Conservation (phyloP, 2,329 filamentous ascomycete genomes). For the Fusarium secorum region DNA sequence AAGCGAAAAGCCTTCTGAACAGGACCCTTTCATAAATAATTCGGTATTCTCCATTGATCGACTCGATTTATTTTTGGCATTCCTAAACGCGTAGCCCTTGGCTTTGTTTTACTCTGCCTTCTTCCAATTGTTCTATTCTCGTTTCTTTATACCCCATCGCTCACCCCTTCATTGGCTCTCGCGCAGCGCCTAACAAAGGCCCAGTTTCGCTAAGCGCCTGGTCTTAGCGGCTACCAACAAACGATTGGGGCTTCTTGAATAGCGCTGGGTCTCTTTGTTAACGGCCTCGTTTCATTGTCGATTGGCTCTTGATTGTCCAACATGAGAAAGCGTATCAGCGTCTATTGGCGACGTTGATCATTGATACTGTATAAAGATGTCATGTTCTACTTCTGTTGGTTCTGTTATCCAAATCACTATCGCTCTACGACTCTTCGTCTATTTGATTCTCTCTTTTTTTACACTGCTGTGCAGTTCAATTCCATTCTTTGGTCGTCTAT, state of each 20-base stretch:
- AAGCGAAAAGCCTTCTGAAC: not conserved
- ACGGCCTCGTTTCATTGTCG: slow-evolving; percentile 19
- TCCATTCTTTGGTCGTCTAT: not conserved
- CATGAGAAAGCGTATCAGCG: slow-evolving; percentile 2
- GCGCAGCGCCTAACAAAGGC: slow-evolving; percentile 14
- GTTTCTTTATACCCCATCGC: slow-evolving; percentile 12
- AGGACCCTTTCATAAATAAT: not conserved
- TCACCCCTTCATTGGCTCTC: slow-evolving; percentile 12
- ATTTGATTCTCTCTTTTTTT: not conserved
- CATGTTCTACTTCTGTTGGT: not conserved
- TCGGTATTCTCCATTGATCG: not conserved
- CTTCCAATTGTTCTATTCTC: slow-evolving; percentile 15
- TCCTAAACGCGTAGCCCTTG: not conserved
- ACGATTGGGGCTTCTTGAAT: slow-evolving; percentile 32
- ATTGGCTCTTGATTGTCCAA: slow-evolving; percentile 26
- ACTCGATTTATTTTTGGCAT: not conserved
- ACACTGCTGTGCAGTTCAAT: slow-evolving; percentile 34
- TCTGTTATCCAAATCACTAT: slow-evolving; percentile 5
- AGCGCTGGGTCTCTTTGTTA: slow-evolving; percentile 7
- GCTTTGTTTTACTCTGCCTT: not conserved
- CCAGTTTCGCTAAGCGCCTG: slow-evolving; percentile 40
- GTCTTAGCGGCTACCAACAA: slow-evolving; percentile 25
- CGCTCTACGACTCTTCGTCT: not conserved
- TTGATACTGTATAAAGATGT: slow-evolving; percentile 15
- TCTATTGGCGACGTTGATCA: slow-evolving; percentile 1